A percentile compares a stretch with the other conserved stretches of the same genome.
phyloP scores from a whole-genome alignment of 1,284 basidiomycete genomes.

The Sanguinoderma infundibulare region DNA sequence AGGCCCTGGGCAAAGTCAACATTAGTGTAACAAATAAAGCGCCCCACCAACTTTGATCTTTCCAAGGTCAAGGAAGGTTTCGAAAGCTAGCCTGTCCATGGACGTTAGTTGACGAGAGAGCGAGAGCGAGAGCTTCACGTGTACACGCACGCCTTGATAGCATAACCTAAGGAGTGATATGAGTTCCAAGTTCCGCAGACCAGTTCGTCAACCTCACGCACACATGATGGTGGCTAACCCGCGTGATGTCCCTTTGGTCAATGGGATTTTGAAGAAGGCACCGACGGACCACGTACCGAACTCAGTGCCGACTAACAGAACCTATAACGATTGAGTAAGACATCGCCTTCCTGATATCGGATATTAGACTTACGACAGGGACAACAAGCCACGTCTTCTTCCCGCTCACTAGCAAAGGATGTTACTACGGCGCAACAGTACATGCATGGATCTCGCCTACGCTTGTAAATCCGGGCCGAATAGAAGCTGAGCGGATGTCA shows the following conservation, averaged over 20 bases:
- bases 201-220: background rate
- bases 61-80: slow-evolving; percentile 48
- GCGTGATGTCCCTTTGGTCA: background rate
- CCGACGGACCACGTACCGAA: slow-evolving; percentile 40
- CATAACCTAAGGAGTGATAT: slow-evolving; percentile 11
- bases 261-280: background rate
- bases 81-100: background rate
- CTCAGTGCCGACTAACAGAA: slow-evolving; percentile 48
- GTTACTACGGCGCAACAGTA: background rate
- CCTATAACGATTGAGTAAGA: slow-evolving; percentile 31
- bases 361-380: slow-evolving; percentile 40
- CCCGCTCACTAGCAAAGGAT: slow-evolving; percentile 43
- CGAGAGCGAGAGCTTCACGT: too few relatives aligned
- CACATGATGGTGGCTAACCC: slow-evolving; percentile 3
- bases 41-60: slow-evolving; percentile 45
- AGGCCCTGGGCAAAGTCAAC: slow-evolving; percentile 40
- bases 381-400: slow-evolving; percentile 44
- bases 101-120: background rate
- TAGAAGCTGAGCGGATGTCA: slow-evolving; percentile 46
- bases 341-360: background rate
- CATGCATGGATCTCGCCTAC: slow-evolving; percentile 1
- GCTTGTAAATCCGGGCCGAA: slow-evolving; percentile 52
- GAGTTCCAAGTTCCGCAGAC: background rate
- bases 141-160: slow-evolving; percentile 15
- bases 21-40: background rate